Base-by-base conservation (phyloP, 768 basidiomycete genomes). In the Calocera viscosa region DNA sequence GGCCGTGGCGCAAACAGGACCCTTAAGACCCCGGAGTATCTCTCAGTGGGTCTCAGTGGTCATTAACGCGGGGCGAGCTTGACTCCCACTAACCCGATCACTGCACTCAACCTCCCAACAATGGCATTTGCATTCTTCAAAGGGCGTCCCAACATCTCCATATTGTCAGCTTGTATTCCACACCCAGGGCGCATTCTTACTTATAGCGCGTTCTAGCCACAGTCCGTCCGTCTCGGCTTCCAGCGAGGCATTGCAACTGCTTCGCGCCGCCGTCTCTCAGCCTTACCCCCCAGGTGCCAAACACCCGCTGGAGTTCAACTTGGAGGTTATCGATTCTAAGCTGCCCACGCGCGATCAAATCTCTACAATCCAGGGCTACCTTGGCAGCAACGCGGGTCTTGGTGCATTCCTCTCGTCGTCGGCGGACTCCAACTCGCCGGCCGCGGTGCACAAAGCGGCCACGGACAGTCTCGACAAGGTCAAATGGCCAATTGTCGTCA, bases 401-500 rank as follows among this genome's bases (percentile, higher is more conserved):
- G 0, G 80, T 85, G 0, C 88, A 88, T 70, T 86, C 86, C 0
- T 76, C 82, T 67, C 73, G 1, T 64, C 78, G 17, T 76, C 78
- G 43, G 77, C 76, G 22, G 53, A 72, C 67, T 76, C 80, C 0
- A 77, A 82, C 7, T 81, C 75, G 30, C 70, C 82, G 0, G 75
- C 80, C 3, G 81, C 75, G 8, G 77, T 90, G 10, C 77, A 77
- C 1, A 75, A 80, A 32, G 78, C 89, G 11, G 87, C 79, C 0
- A 70, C 76, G 49, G 78, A 79, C 74, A 84, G 85, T 67, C 86
- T 85, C 0, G 79, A 78, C 16, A 83, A 82, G 17, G 75, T 90
- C 70, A 88, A 84, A 69, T 91, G 88, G 88, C 89, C 89, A 0
- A 81, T 91, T 53, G 87, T 91, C 0, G 89, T 91, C 1, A 85